Conservation (phyloP, 2,329 filamentous ascomycete species). For the Calycina marina region DNA sequence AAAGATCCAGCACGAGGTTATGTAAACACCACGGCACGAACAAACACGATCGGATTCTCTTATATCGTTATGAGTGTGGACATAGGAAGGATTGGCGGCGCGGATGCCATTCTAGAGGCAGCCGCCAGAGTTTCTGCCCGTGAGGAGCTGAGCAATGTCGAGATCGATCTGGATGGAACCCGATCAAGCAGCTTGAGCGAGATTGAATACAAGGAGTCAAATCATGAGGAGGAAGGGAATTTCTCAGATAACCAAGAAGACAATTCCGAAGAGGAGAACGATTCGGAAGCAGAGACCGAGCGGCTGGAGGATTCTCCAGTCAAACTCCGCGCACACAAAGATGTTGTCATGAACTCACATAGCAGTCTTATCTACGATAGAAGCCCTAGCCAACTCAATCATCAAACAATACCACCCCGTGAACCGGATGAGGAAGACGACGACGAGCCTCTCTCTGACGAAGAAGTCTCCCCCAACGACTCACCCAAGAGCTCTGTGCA, state of each 20-base stretch:
- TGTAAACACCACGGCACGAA: conserved; percentile 14
- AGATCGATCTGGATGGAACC: conserved; percentile 51
- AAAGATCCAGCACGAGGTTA: conserved; percentile 18
- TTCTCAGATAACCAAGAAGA: conserved; percentile 23
- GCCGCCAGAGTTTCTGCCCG: conserved; percentile 14
- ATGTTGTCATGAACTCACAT: conserved; percentile 43
- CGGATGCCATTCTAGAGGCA: conserved; percentile 17
- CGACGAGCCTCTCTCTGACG: conserved; percentile 20
- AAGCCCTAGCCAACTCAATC: conserved; percentile 65
- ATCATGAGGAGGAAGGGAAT: conserved; percentile 40
- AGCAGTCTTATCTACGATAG: conserved; percentile 42
- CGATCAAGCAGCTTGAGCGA: conserved; percentile 88
- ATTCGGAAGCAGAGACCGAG: conserved; percentile 87
- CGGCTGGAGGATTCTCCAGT: conserved; percentile 80
- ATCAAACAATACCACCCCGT: conserved; percentile 32
- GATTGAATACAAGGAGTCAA: conserved; percentile 65
- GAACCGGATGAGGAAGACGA: conserved; percentile 29
- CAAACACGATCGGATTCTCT: conserved; percentile 15
- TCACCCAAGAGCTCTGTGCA: conserved; percentile 25
- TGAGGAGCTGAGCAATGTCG: conserved; percentile 21
- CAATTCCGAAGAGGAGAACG: conserved; percentile 36
- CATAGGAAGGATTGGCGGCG: conserved; percentile 15
- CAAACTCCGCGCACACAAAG: conserved; percentile 41
- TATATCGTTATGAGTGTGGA: conserved; percentile 22
- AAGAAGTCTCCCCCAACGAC: conserved; percentile 25